Percentiles rank a stretch among this genome's conserved stretches.
Evolutionary conservation across 768 basidiomycete genomes (phyloP).

Genomic region (Boletus sp.): DNA sequence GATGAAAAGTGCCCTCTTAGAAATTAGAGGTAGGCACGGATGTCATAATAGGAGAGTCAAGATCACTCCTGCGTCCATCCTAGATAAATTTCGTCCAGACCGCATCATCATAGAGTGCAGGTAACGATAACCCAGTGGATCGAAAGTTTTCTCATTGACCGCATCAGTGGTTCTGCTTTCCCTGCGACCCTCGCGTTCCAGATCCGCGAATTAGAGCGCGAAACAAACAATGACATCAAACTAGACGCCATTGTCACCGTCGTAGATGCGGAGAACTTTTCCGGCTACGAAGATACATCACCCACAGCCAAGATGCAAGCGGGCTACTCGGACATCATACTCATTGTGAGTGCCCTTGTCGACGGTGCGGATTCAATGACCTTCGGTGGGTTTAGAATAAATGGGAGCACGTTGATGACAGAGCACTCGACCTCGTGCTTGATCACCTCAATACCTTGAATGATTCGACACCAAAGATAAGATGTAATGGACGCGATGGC

Average conservation of each 20-base stretch:
- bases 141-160: neutral
- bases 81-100: constrained; percentile 82
- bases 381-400: constrained; percentile 59
- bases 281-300: constrained; percentile 88
- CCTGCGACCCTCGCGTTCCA: constrained; percentile 95
- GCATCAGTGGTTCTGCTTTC: constrained; percentile 81
- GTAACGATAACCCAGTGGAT: constrained; percentile 38
- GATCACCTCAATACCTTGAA: constrained; percentile 90
- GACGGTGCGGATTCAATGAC: constrained; percentile 2
- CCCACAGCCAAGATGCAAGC: constrained; percentile 93
- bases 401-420: constrained; percentile 81
- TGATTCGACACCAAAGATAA: constrained; percentile 83
- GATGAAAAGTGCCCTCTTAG: constrained; percentile 86
- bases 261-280: constrained; percentile 87
- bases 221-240: constrained; percentile 70
- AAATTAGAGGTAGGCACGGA: constrained; percentile 66
- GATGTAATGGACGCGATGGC: constrained; percentile 57
- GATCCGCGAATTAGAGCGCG: constrained; percentile 82
- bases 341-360: constrained; percentile 56
- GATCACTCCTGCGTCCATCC: neutral
- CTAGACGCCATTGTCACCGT: constrained; percentile 92
- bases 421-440: constrained; percentile 73
- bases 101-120: constrained; percentile 95
- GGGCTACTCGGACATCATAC: constrained; percentile 89
- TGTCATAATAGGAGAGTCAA: neutral